Evolutionary conservation across 441 rosid genomes (phyloP).

Genomic region (Heliophila coronopifolia): DNA sequence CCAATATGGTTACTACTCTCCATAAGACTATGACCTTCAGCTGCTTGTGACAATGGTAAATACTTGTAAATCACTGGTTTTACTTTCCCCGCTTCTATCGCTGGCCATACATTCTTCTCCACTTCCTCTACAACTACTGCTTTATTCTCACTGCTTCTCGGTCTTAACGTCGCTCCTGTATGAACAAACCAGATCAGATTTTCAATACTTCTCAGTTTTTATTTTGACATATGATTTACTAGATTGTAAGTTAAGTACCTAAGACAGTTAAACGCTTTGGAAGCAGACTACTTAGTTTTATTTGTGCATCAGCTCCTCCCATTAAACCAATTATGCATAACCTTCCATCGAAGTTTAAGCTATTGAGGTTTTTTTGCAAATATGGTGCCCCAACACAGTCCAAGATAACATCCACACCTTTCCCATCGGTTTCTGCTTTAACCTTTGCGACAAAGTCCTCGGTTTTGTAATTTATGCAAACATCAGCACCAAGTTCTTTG

Average conservation of each 20-base stretch:
- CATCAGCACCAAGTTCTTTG: conserved; percentile 73
- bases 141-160: conserved; percentile 60
- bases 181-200: background rate
- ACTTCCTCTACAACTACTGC: conserved; percentile 60
- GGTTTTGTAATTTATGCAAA: conserved; percentile 78
- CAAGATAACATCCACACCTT: conserved; percentile 81
- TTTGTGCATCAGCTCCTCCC: conserved; percentile 57
- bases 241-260: conserved; percentile 38
- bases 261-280: conserved; percentile 72
- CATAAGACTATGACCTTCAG: conserved; percentile 63
- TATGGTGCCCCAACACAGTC: conserved; percentile 79
- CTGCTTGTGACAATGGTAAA: conserved; percentile 52
- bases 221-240: background rate
- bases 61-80: conserved; percentile 57
- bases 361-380: conserved; percentile 60
- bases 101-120: conserved; percentile 79
- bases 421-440: conserved; percentile 64
- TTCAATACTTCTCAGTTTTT: background rate
- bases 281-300: conserved; percentile 46
- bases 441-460: conserved; percentile 75
- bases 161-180: conserved; percentile 64
- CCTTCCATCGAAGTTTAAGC: conserved; percentile 71
- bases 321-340: conserved; percentile 61
- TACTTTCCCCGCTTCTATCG: conserved; percentile 53
- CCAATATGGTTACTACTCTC: conserved; percentile 73